phyloP scores from a whole-genome alignment of 2,329 filamentous ascomycete species.

The Diplodia mutila region DNA sequence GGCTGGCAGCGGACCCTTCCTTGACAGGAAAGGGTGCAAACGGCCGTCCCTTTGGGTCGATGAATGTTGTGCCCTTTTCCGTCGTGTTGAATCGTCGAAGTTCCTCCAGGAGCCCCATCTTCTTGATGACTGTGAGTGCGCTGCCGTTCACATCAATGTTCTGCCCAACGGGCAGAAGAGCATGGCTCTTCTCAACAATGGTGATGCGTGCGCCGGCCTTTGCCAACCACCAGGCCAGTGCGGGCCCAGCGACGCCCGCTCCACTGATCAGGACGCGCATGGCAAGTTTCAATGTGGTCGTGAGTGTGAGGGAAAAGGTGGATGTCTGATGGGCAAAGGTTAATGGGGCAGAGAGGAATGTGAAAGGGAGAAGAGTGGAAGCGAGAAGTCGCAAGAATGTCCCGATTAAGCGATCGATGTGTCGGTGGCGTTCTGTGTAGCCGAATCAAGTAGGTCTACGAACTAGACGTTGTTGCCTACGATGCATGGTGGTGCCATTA shows the following conservation, averaged over 20 bases:
- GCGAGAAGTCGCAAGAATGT: neutral
- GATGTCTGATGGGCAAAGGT: neutral
- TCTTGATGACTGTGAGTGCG: slow-evolving; percentile 31
- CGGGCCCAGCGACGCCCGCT: slow-evolving; percentile 32
- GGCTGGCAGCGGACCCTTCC: slow-evolving; percentile 28
- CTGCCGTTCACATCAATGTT: slow-evolving; percentile 36
- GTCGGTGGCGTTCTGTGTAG: neutral
- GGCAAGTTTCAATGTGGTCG: neutral
- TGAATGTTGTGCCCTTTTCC: slow-evolving; percentile 34
- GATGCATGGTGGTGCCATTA: too few species aligned
- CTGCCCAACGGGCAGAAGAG: slow-evolving; percentile 30
- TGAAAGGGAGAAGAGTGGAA: neutral
- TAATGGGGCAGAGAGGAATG: neutral
- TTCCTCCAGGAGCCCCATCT: slow-evolving; percentile 34
- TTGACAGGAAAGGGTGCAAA: slow-evolving; percentile 31
- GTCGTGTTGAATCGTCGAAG: slow-evolving; percentile 28
- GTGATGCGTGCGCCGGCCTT: slow-evolving; percentile 29
- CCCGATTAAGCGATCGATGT: neutral
- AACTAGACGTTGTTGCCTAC: too few species aligned
- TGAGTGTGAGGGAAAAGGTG: too few species aligned
- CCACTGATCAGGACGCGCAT: slow-evolving; percentile 31
- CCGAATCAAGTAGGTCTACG: neutral
- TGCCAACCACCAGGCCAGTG: slow-evolving; percentile 30
- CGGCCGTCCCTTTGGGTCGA: slow-evolving; percentile 29
- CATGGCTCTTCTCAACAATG: slow-evolving; percentile 29